Percentiles rank a stretch among this genome's conserved stretches.
Conservation (phyloP, 164 flowering plant genomes). For the Tinospora cordifolia region DNA sequence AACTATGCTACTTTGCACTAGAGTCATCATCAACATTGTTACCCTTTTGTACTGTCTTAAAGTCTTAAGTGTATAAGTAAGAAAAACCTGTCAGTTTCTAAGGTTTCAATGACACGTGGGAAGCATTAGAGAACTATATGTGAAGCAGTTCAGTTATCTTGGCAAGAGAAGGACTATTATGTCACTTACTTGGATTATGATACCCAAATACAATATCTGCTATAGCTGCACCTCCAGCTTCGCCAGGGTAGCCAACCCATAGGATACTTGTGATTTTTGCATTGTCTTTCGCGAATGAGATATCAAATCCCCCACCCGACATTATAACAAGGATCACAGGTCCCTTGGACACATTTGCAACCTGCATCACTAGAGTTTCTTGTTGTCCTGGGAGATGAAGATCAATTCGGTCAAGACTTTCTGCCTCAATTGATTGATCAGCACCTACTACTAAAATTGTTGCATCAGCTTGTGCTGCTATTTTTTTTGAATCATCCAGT, state of each 20-base stretch:
- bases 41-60: too few relatives aligned
- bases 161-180: background rate
- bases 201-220: constrained; percentile 76
- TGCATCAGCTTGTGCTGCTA: constrained; percentile 75
- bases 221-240: constrained; percentile 92
- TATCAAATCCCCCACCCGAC: constrained; percentile 86
- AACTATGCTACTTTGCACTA: too few relatives aligned
- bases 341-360: constrained; percentile 66
- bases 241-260: constrained; percentile 99
- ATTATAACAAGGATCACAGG: constrained; percentile 78
- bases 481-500: constrained; percentile 46
- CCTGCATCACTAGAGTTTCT: constrained; percentile 37
- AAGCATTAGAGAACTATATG: too few relatives aligned
- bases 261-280: constrained; percentile 62
- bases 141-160: too few relatives aligned
- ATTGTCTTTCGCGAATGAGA: constrained; percentile 58
- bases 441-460: constrained; percentile 71
- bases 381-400: constrained; percentile 76
- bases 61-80: background rate
- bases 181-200: constrained; percentile 65
- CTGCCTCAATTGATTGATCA: constrained; percentile 68
- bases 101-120: background rate
- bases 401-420: constrained; percentile 54
- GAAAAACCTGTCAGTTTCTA: background rate
- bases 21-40: too few relatives aligned